Conservation (phyloP, 2,329 filamentous ascomycete species). For the Colletotrichum sp. region DNA sequence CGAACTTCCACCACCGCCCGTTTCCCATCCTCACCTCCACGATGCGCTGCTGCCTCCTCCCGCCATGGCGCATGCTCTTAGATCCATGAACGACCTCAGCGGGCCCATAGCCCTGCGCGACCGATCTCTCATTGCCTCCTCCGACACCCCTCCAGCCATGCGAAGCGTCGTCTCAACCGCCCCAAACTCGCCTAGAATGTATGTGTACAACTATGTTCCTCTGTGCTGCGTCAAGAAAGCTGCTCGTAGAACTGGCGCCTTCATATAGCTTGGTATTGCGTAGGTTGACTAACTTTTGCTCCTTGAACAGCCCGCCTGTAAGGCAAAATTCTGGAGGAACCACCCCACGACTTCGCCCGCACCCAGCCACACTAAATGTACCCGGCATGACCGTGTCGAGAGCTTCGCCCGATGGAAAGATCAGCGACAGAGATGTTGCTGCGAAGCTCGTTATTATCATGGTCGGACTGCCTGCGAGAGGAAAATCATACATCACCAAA, state of each 20-base stretch:
- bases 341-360: slow-evolving; percentile 78
- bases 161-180: slow-evolving; percentile 64
- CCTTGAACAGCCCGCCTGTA: slow-evolving; percentile 62
- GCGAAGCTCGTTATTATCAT: slow-evolving; percentile 98
- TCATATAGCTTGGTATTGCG: not conserved
- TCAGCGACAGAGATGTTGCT: slow-evolving; percentile 91
- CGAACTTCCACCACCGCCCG: slow-evolving; percentile 27
- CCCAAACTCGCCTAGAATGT: slow-evolving; percentile 64
- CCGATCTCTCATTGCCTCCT: slow-evolving; percentile 25
- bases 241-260: slow-evolving; percentile 1
- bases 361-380: slow-evolving; percentile 95
- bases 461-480: slow-evolving; percentile 93
- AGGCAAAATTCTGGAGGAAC: slow-evolving; percentile 77
- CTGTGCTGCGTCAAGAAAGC: not conserved
- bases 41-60: slow-evolving; percentile 31
- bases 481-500: slow-evolving; percentile 99
- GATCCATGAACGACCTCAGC: slow-evolving; percentile 48
- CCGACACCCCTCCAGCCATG: slow-evolving; percentile 60
- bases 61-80: slow-evolving; percentile 45
- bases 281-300: slow-evolving; percentile 23
- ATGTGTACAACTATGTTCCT: slow-evolving; percentile 33
- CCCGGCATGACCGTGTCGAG: slow-evolving; percentile 95
- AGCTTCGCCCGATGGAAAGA: slow-evolving; percentile 93
- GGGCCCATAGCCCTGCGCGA: slow-evolving; percentile 30
- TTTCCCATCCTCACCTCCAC: slow-evolving; percentile 27